phyloP scores from a whole-genome alignment of 78 protist species.

The Dictyostelium brefeldianum region DNA sequence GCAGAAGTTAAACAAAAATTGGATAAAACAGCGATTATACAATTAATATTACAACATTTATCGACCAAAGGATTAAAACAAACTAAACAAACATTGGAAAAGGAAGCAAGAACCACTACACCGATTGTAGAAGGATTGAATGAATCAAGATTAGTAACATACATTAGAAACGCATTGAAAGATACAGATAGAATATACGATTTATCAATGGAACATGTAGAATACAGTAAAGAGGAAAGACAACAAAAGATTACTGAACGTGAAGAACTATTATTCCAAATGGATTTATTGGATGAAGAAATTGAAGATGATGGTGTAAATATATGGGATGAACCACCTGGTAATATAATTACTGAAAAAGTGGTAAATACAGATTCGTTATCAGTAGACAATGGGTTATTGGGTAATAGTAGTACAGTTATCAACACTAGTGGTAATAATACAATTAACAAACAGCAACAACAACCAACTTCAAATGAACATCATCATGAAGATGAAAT shows the following conservation, averaged over 20 bases:
- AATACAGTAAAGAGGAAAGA: conserved; percentile 28
- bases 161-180: conserved; percentile 54
- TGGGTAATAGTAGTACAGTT: too few relatives aligned
- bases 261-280: conserved; percentile 55
- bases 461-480: background rate
- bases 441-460: background rate
- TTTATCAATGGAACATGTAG: conserved; percentile 79
- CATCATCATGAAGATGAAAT: conserved; percentile 81
- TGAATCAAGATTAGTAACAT: conserved; percentile 57
- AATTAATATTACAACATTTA: conserved; percentile 78
- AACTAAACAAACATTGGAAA: conserved; percentile 47
- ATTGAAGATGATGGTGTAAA: conserved; percentile 76
- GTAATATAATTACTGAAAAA: conserved; percentile 58
- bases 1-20: conserved; percentile 75
- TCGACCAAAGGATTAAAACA: conserved; percentile 76
- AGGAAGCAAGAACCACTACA: conserved; percentile 48
- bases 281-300: conserved; percentile 80
- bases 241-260: conserved; percentile 57
- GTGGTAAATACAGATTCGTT: background rate
- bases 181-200: conserved; percentile 84
- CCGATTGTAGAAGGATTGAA: conserved; percentile 63
- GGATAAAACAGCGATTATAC: conserved; percentile 50
- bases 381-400: too few relatives aligned
- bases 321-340: conserved; percentile 81
- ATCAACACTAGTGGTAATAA: background rate